phyloP scores from a whole-genome alignment of 805 yeast species.

The Dipodascus geniculatus region DNA sequence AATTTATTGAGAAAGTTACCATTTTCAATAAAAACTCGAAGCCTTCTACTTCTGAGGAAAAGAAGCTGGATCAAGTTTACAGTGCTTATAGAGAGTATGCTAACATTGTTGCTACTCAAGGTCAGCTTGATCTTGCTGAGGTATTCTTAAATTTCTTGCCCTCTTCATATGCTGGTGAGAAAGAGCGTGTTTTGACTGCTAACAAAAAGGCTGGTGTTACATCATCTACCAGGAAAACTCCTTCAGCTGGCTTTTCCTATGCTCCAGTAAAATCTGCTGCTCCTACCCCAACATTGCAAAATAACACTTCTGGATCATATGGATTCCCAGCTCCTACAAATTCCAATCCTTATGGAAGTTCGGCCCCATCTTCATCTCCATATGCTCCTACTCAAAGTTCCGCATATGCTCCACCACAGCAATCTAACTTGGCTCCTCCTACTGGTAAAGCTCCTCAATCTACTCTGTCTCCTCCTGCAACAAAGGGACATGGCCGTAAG shows the following conservation, averaged over 20 bases:
- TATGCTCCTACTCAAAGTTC: conserved; percentile 13
- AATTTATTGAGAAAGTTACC: conserved; percentile 73
- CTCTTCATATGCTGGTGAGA: conserved; percentile 62
- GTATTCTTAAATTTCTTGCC: conserved; percentile 63
- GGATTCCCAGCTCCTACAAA: conserved; percentile 7
- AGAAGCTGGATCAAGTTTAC: conserved; percentile 39
- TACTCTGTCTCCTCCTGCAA: conserved; percentile 3
- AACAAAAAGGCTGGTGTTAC: conserved; percentile 27
- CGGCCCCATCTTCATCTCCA: conserved; percentile 9
- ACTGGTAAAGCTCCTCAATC: conserved; percentile 3
- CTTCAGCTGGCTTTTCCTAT: conserved; percentile 8
- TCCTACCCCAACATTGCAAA: background rate
- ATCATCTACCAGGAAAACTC: conserved; percentile 7
- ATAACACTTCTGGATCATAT: conserved; percentile 1
- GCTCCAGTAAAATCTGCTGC: conserved; percentile 11
- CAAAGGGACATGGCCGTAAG: conserved; percentile 4
- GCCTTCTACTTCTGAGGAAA: conserved; percentile 16
- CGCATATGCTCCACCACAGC: conserved; percentile 1
- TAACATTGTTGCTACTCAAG: conserved; percentile 65
- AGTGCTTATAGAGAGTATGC: conserved; percentile 72
- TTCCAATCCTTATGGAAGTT: conserved; percentile 7
- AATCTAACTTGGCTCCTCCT: conserved; percentile 2
- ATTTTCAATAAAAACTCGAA: conserved; percentile 47
- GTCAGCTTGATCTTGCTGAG: conserved; percentile 72
- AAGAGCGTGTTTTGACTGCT: conserved; percentile 68